Percentiles rank a stretch among this genome's conserved stretches.
Conservation (phyloP, 2,329 filamentous ascomycete species). For the Diplodia intermedia region DNA sequence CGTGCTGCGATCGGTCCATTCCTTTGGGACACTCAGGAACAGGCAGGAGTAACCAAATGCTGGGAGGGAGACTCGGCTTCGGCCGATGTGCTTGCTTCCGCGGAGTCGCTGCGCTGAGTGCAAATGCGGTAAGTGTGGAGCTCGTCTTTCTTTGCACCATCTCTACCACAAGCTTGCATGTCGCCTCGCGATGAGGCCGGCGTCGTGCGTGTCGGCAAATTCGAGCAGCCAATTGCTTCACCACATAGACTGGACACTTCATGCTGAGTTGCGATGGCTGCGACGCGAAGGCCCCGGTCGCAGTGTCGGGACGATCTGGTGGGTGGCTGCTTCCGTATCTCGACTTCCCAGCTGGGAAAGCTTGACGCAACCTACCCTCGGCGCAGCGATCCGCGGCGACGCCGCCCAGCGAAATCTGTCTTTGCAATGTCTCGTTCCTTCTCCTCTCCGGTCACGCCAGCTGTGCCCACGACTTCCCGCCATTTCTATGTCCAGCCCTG, state of each 20-base stretch:
- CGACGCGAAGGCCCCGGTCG: background rate
- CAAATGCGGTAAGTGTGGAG: background rate
- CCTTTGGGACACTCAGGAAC: background rate
- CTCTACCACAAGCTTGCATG: background rate
- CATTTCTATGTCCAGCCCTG: conserved; percentile 14
- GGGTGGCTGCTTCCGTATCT: conserved; percentile 2
- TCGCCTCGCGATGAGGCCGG: background rate
- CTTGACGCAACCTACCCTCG: background rate
- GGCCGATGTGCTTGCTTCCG: background rate
- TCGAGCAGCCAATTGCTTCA: background rate
- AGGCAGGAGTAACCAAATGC: background rate
- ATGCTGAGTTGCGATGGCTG: background rate
- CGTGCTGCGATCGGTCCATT: background rate
- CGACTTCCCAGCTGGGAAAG: background rate
- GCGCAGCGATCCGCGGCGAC: background rate
- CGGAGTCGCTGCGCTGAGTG: background rate
- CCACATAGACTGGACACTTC: background rate
- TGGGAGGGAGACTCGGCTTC: background rate
- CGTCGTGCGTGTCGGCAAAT: background rate
- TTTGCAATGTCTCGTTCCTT: conserved; percentile 22
- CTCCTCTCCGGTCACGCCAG: background rate
- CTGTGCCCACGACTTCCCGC: conserved; percentile 21
- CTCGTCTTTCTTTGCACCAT: background rate
- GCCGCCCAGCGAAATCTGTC: background rate
- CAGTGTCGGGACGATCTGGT: background rate